Evolutionary conservation across 2,329 filamentous ascomycete genomes (phyloP).

Genomic region (Trichophyton rubrum): DNA sequence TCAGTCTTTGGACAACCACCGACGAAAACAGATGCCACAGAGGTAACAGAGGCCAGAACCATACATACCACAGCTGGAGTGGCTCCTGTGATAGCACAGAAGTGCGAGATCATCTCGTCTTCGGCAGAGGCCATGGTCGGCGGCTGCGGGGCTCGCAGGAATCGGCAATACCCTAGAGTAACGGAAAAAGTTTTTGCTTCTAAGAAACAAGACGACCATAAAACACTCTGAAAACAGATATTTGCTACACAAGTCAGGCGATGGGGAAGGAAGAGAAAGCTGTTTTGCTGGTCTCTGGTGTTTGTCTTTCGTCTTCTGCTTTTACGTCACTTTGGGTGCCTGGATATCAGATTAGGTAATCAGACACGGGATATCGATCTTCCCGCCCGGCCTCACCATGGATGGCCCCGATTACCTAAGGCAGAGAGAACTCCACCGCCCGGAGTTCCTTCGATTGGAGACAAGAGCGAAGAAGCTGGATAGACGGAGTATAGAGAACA

Average conservation of each 20-base stretch:
- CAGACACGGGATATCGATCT: background rate
- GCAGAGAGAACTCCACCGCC: too few relatives aligned
- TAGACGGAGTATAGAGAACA: background rate
- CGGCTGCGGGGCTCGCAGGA: background rate
- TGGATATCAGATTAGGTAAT: background rate
- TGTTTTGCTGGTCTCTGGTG: background rate
- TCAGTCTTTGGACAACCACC: background rate
- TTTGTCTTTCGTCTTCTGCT: background rate
- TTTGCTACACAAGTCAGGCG: background rate
- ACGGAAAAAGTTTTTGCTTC: background rate
- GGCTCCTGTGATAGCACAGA: slow-evolving; percentile 45
- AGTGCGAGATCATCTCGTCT: slow-evolving; percentile 39
- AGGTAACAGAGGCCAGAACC: background rate
- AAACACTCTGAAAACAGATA: background rate
- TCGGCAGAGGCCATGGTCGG: slow-evolving; percentile 26
- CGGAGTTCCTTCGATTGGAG: background rate
- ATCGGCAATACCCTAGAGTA: too few relatives aligned
- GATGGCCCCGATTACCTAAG: background rate
- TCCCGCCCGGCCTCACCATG: background rate
- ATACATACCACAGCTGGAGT: slow-evolving; percentile 36
- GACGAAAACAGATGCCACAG: background rate
- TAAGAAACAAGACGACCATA: background rate
- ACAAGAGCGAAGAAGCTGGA: background rate
- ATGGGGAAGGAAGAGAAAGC: background rate
- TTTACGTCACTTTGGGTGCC: background rate